Conservation (phyloP, 345 rosid genomes). For the Eucalyptus erythrocorys region DNA sequence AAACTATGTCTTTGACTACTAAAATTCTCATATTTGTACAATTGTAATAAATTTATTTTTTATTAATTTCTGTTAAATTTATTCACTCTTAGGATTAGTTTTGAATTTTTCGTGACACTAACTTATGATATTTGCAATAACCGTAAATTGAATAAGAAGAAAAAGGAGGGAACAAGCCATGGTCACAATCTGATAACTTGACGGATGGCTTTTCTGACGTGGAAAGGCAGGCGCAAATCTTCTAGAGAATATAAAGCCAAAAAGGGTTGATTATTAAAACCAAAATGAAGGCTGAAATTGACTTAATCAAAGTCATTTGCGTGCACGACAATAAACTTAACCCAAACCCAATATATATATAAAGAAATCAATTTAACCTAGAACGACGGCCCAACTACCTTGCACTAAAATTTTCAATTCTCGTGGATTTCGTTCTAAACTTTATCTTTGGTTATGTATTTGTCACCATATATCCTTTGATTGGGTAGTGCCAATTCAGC, state of each 20-base stretch:
- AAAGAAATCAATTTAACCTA: background rate
- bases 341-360: background rate
- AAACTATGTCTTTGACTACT: accelerated
- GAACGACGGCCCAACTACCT: background rate
- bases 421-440: background rate
- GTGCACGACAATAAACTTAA: background rate
- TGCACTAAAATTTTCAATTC: background rate
- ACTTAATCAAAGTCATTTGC: background rate
- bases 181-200: background rate
- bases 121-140: background rate
- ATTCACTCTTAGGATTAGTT: no score
- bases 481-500: background rate
- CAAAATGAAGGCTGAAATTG: background rate
- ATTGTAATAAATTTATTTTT: no score
- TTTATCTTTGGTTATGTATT: background rate
- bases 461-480: background rate
- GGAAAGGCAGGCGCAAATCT: background rate
- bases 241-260: background rate
- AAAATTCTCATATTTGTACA: no score
- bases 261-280: background rate
- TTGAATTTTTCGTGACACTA: background rate
- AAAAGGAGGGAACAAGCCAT: background rate
- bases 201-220: background rate
- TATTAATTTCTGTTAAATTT: no score
- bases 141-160: background rate